A percentile compares a stretch with the other conserved stretches of the same genome.
These are phyloP conservation scores for Baudoinia panamericana DNA, from an alignment of 495 filamentous ascomycete genomes.

Conservation along the genomic window DNA sequence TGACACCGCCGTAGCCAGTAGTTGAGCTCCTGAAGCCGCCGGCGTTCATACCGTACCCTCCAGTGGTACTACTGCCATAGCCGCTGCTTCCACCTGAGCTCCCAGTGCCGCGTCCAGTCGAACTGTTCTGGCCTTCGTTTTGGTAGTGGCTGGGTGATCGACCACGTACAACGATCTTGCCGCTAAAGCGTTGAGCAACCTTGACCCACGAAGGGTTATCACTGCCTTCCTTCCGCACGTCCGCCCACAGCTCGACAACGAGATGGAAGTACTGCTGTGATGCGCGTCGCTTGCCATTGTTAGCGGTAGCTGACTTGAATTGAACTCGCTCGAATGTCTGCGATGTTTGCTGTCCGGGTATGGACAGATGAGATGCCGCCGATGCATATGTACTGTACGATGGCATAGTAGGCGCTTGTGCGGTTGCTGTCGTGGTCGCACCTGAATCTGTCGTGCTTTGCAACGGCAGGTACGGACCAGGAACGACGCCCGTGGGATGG, in stretches of 20 bases:
- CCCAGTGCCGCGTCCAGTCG: slow-evolving; percentile 38
- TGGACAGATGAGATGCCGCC: background rate
- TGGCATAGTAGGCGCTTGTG: background rate
- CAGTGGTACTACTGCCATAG: slow-evolving; percentile 32
- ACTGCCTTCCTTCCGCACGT: slow-evolving; percentile 38
- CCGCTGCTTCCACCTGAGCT: slow-evolving; percentile 41
- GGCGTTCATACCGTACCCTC: slow-evolving; percentile 13
- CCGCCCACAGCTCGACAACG: slow-evolving; percentile 76
- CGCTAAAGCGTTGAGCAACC: slow-evolving; percentile 64
- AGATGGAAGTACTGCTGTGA: slow-evolving; percentile 92
- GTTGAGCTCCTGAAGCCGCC: slow-evolving; percentile 10
- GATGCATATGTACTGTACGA: background rate
- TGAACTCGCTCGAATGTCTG: slow-evolving; percentile 83
- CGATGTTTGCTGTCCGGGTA: slow-evolving; percentile 1
- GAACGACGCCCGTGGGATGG: slow-evolving; percentile 15
- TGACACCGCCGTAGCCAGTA: slow-evolving; percentile 1
- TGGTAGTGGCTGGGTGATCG: slow-evolving; percentile 90
- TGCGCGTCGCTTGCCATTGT: slow-evolving; percentile 85
- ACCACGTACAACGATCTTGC: slow-evolving; percentile 84
- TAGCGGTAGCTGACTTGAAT: slow-evolving; percentile 91
- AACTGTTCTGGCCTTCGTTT: slow-evolving; percentile 48
- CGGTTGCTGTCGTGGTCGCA: background rate
- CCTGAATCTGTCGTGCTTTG: slow-evolving; percentile 5
- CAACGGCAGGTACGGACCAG: slow-evolving; percentile 20
- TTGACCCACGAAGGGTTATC: slow-evolving; percentile 47